These are phyloP conservation scores for Suillus discolor DNA, from an alignment of 768 basidiomycete genomes.

Conservation along the genomic window DNA sequence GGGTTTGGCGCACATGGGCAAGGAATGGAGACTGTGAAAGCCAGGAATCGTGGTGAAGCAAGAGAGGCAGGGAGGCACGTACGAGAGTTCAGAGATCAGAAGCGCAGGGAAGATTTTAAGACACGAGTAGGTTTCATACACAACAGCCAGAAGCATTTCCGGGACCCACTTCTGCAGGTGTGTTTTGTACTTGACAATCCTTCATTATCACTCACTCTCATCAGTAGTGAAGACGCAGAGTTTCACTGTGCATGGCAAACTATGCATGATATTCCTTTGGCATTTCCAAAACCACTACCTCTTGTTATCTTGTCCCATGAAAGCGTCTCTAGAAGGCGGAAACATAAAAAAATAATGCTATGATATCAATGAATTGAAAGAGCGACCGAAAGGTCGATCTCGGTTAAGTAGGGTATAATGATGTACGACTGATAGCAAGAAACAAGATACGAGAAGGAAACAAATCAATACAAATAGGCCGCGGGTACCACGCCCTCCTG, in stretches of 20 bases:
- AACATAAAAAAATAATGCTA: conserved; percentile 22
- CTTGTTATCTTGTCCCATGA: not conserved
- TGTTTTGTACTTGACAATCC: not conserved
- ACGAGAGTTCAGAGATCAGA: conserved; percentile 81
- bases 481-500: conserved; percentile 91
- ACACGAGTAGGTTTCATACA: conserved; percentile 77
- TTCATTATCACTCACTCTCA: conserved; percentile 10
- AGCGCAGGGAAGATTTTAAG: conserved; percentile 78
- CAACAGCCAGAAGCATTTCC: conserved; percentile 88
- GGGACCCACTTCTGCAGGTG: conserved; percentile 71
- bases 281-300: not conserved
- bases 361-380: conserved; percentile 32
- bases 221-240: conserved; percentile 18
- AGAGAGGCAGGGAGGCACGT: conserved; percentile 88
- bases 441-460: conserved; percentile 28
- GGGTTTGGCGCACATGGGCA: conserved; percentile 86
- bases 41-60: conserved; percentile 94
- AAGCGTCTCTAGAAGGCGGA: conserved; percentile 13
- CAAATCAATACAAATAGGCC: conserved; percentile 79
- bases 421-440: conserved; percentile 32
- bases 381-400: conserved; percentile 41
- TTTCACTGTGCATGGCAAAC: conserved; percentile 2
- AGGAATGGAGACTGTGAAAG: conserved; percentile 84
- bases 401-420: conserved; percentile 40
- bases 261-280: conserved; percentile 6